Conservation (phyloP, 148 eudicot genomes). For the Linanthus parryae region DNA sequence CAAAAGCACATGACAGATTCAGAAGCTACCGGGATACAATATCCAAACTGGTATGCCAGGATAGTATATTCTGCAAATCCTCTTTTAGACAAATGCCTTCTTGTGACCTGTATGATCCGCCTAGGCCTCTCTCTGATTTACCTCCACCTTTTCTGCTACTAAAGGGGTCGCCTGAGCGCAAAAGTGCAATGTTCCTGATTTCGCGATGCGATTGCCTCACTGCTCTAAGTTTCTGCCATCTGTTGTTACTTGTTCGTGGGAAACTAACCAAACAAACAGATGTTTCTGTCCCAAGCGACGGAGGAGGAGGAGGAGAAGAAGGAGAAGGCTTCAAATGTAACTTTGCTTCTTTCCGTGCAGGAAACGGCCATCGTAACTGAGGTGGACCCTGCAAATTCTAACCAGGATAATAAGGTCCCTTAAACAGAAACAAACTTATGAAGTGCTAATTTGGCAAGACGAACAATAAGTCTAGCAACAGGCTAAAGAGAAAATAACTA, state of each 20-base stretch:
- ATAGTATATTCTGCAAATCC: constrained; percentile 37
- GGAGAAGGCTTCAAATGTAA: constrained; percentile 4
- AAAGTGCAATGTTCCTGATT: constrained; percentile 7
- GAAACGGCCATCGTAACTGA: constrained; percentile 39
- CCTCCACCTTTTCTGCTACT: constrained; percentile 17
- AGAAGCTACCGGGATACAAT: too few relatives aligned
- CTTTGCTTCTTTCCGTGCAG: constrained; percentile 37
- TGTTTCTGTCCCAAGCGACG: too few relatives aligned
- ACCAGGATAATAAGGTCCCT: too few relatives aligned
- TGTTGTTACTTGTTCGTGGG: constrained; percentile 14
- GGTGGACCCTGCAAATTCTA: constrained; percentile 57
- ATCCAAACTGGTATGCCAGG: constrained; percentile 39
- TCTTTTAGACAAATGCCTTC: constrained; percentile 28
- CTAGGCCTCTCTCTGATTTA: constrained; percentile 2
- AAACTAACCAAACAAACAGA: constrained; percentile 27
- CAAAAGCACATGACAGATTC: too few relatives aligned
- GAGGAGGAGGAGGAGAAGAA: constrained; percentile 9
- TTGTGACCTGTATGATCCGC: constrained; percentile 10
- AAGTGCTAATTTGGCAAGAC: neutral
- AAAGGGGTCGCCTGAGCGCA: constrained; percentile 14
- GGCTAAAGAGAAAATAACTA: neutral
- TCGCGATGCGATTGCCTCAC: constrained; percentile 12
- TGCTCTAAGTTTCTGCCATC: constrained; percentile 31
- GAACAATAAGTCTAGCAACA: neutral
- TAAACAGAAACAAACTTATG: too few relatives aligned